These are phyloP conservation scores for Cryoendolithus antarcticus DNA, from an alignment of 2,329 filamentous ascomycete species.

Conservation along the genomic window DNA sequence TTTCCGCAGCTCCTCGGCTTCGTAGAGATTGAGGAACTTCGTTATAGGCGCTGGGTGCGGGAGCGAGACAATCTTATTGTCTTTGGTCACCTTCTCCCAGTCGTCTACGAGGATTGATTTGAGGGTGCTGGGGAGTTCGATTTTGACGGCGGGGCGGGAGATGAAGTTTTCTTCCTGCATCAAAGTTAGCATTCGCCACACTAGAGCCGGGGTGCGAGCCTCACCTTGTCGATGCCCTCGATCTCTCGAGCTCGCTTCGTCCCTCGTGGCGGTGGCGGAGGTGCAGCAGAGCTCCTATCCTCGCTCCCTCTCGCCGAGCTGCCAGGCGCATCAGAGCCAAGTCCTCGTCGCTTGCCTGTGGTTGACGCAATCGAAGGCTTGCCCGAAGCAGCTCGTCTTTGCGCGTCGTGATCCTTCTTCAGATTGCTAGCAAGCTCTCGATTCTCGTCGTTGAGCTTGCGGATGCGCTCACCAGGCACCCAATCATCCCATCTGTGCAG, in stretches of 20 bases:
- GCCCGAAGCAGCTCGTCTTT: conserved; percentile 35
- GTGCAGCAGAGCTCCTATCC: conserved; percentile 54
- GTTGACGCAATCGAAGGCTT: conserved; percentile 29
- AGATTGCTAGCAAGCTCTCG: conserved; percentile 72
- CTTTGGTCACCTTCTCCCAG: conserved; percentile 98
- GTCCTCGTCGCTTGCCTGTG: conserved; percentile 41
- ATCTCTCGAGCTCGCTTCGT: conserved; percentile 66
- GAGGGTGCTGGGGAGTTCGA: conserved; percentile 76
- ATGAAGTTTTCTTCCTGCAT: conserved; percentile 78
- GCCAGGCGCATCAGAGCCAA: conserved; percentile 39
- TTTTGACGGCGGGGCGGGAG: conserved; percentile 69
- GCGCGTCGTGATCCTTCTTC: conserved; percentile 53
- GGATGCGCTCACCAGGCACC: conserved; percentile 85
- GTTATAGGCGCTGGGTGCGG: conserved; percentile 66
- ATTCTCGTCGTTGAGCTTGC: conserved; percentile 91
- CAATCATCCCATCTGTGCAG: conserved; percentile 80
- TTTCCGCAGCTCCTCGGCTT: conserved; percentile 53
- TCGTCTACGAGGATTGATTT: conserved; percentile 93
- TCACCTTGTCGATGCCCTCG: conserved; percentile 63
- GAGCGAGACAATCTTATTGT: conserved; percentile 74
- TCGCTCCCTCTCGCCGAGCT: conserved; percentile 58
- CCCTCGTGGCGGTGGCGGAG: conserved; percentile 47
- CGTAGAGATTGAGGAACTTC: conserved; percentile 75
- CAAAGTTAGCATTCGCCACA: background rate
- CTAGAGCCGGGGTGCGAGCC: conserved; percentile 9